Evolutionary conservation across 345 rosid species (phyloP).

Genomic region (Gossypium longicalyx): DNA sequence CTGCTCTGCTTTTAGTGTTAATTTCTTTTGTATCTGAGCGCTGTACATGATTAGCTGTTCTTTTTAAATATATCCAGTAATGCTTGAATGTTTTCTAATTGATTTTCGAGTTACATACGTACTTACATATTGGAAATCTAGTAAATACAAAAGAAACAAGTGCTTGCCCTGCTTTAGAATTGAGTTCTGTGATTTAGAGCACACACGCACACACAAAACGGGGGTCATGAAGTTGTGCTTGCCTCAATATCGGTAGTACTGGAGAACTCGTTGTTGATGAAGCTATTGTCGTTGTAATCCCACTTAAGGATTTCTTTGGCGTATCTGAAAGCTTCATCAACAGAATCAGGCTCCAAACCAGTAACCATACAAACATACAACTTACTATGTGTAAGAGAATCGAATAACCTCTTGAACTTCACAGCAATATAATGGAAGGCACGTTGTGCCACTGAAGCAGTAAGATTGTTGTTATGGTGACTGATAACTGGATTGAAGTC

Average conservation of each 20-base stretch:
- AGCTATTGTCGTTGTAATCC: slow-evolving; percentile 37
- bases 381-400: slow-evolving; percentile 45
- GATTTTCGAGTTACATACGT: neutral
- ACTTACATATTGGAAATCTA: no score
- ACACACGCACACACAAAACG: neutral
- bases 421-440: slow-evolving; percentile 66
- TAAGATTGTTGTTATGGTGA: slow-evolving; percentile 20
- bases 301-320: slow-evolving; percentile 63
- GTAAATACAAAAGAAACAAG: no score
- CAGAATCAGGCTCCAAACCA: slow-evolving; percentile 54
- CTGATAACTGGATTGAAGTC: slow-evolving; percentile 66
- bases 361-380: slow-evolving; percentile 53
- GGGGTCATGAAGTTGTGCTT: slow-evolving; percentile 40
- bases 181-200: no score
- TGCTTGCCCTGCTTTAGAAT: no score
- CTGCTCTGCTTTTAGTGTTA: slow-evolving; percentile 4
- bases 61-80: neutral
- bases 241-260: slow-evolving; percentile 41
- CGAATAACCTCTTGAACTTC: slow-evolving; percentile 68
- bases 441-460: slow-evolving; percentile 33
- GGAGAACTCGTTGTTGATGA: slow-evolving; percentile 32
- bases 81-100: neutral
- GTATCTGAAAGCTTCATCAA: slow-evolving; percentile 53
- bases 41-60: neutral
- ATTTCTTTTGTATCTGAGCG: neutral